Base-by-base conservation (phyloP, 345 rosid genomes). In the Capsella bursapastoris region DNA sequence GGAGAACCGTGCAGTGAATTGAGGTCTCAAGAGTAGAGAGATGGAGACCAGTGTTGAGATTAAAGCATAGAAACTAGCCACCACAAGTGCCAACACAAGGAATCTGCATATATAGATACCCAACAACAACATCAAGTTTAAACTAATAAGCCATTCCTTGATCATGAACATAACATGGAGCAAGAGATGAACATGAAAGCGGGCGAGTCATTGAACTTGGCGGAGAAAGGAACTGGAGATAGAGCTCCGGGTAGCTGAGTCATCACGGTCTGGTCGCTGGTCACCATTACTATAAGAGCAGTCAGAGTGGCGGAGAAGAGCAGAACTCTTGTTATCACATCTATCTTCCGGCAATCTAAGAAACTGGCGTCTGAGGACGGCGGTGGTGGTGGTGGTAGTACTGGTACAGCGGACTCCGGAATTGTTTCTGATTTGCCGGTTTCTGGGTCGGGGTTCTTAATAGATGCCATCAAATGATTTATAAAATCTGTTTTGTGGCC, bases 131-230 rank as follows among this genome's bases (percentile, higher is more conserved):
- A 10, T 37, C 32, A 47, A 25, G 10, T 47, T 70, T 15, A 40
- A 14, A 51, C 48, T 37, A 59, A 5, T 22, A 71, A 38, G 6
- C 32, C 28, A 27, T 32, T 15, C n/a, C 41, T 34, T 57, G 47
- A 14, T 50, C n/a, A 44, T n/a, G 31, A 56, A 32, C 40, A 65
- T 38, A 55, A 53, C 51, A 40, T 47, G 45, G 48, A 14, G n/a
- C 51, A 57, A 68, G 72, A 50, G 35, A 71, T 88, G 78, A n/a
- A 91, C 98, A 88, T 66, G 75, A 88, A 83, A 62, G 96, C 96
- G 0, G 97, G 96, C 0, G 96, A 87, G 66, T 93, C 76, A 38
- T 32, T 79, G 65, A 91, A 91, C 80, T 87, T 88, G 58, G 91
- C 91, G 9, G 78, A 37, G 37, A 57, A 22, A 31, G 68, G 80